Evolutionary conservation across 2,329 filamentous ascomycete species (phyloP).

Genomic region (Neonectria hederae): DNA sequence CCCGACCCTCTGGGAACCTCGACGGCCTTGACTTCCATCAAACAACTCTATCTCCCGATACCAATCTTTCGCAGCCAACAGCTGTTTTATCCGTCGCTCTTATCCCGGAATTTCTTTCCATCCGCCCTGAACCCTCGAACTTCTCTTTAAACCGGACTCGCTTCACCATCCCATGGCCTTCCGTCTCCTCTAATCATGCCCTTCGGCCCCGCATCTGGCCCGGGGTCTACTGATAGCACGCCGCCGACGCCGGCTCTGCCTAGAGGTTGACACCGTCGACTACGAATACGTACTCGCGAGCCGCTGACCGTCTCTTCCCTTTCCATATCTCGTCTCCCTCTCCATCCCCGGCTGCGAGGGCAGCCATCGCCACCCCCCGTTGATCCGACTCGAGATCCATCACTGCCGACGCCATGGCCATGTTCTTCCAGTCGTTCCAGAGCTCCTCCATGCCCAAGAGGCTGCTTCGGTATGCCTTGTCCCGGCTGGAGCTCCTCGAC

Average conservation of each 20-base stretch:
- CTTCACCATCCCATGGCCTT: conserved; percentile 31
- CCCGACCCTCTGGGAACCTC: conserved; percentile 39
- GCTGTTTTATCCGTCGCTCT: neutral
- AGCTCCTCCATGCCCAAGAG: conserved; percentile 85
- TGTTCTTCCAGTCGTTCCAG: conserved; percentile 72
- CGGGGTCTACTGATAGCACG: conserved; percentile 48
- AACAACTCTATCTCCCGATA: conserved; percentile 28
- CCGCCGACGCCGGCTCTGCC: conserved; percentile 40
- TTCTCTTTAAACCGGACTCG: conserved; percentile 8
- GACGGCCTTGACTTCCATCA: conserved; percentile 20
- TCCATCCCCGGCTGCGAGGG: conserved; percentile 26
- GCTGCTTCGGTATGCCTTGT: conserved; percentile 85
- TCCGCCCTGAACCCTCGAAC: neutral
- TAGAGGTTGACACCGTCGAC: conserved; percentile 29
- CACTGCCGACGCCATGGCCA: conserved; percentile 66
- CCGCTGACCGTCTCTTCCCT: conserved; percentile 15
- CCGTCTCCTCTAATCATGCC: conserved; percentile 45
- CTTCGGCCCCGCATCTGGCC: conserved; percentile 48
- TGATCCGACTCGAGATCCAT: conserved; percentile 18
- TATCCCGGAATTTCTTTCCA: neutral
- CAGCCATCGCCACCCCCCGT: conserved; percentile 29
- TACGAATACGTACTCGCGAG: conserved; percentile 23
- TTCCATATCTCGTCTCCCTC: conserved; percentile 9
- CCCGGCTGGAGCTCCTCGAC: conserved; percentile 86
- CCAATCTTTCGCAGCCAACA: conserved; percentile 19